Evolutionary conservation across 805 yeast genomes (phyloP), one percentile per base, ranked within the genome.

Genomic region (Candida anglica): DNA sequence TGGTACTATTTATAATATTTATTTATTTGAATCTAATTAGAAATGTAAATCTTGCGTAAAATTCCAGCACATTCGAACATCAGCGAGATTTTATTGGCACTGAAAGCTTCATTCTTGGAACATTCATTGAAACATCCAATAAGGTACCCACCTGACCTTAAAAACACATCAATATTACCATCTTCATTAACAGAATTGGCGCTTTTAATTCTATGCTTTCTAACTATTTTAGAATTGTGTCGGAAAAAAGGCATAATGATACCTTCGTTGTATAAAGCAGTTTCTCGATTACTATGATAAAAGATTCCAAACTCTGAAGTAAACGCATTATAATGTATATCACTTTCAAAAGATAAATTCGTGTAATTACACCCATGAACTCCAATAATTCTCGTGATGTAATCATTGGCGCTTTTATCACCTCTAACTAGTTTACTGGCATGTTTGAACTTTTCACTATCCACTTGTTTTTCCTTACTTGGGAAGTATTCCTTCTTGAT

Each of bases 61-160:
- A 70, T 52, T 30, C 73, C 59, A 2, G 73, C 69, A 39, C 69
- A 63, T 19, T 66, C 66, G 40, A 65, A 73, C 2, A 75, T 63
- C 24, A 61, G 59, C 24, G 75, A 72, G 18, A 76, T 56, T 22
- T 60, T 58, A 1, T 52, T 9, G n/a, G 21, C 5, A 20, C 11
- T 20, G 16, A 30, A 30, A 14, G 53, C 53, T 9, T 41, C 42
- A 8, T 24, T 7, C n/a, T 19, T 13, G 17, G 20, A 19, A 0
- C 46, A 39, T 27, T 61, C 58, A 39, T 56, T 64, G 47, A 76
- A 75, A 3, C 66, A 62, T 4, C 69, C 70, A 31, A 78, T 58
- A 32, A 77, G 40, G 42, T 62, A 77, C 0, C 82, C 82, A 2
- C 78, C 78, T 2, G 74, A 60, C 41, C 73, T 62, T 38, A 70